A percentile compares a stretch with the other conserved stretches of the same genome.
Conservation (phyloP, 768 basidiomycete genomes). For the Leccinum subtestaceum region DNA sequence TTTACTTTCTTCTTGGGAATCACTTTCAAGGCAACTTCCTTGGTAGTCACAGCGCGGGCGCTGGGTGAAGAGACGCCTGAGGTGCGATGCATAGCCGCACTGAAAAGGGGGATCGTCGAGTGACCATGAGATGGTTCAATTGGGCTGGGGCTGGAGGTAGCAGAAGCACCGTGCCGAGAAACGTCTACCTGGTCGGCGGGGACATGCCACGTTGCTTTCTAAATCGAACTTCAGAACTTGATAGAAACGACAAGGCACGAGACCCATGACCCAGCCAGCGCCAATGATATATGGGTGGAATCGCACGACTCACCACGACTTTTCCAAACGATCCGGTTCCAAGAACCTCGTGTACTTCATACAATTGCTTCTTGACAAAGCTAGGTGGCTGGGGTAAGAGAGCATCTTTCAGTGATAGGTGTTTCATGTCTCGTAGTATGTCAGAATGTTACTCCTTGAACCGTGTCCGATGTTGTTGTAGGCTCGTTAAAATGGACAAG, state of each 20-base stretch:
- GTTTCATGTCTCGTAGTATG: slow-evolving; percentile 25
- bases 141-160: slow-evolving; percentile 28
- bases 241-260: slow-evolving; percentile 1
- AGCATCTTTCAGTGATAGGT: slow-evolving; percentile 47
- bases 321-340: slow-evolving; percentile 90
- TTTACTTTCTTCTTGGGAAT: slow-evolving; percentile 96
- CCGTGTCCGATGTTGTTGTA: background rate
- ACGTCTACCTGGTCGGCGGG: slow-evolving; percentile 56
- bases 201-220: slow-evolving; percentile 79
- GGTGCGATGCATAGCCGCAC: slow-evolving; percentile 21
- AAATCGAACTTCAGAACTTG: background rate
- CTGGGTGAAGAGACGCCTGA: slow-evolving; percentile 25
- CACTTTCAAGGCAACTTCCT: slow-evolving; percentile 84
- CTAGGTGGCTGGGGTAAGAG: slow-evolving; percentile 82
- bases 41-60: slow-evolving; percentile 38
- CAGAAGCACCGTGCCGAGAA: slow-evolving; percentile 57
- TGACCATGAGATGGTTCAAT: slow-evolving; percentile 17
- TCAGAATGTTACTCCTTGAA: background rate
- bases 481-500: background rate
- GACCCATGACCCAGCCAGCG: slow-evolving; percentile 2
- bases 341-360: slow-evolving; percentile 68
- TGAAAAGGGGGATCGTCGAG: slow-evolving; percentile 32
- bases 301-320: slow-evolving; percentile 61
- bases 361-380: slow-evolving; percentile 82
- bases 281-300: background rate